Evolutionary conservation across 768 basidiomycete genomes (phyloP), one percentile per base, ranked within the genome.

Genomic region (Fomitopsis pulvina): DNA sequence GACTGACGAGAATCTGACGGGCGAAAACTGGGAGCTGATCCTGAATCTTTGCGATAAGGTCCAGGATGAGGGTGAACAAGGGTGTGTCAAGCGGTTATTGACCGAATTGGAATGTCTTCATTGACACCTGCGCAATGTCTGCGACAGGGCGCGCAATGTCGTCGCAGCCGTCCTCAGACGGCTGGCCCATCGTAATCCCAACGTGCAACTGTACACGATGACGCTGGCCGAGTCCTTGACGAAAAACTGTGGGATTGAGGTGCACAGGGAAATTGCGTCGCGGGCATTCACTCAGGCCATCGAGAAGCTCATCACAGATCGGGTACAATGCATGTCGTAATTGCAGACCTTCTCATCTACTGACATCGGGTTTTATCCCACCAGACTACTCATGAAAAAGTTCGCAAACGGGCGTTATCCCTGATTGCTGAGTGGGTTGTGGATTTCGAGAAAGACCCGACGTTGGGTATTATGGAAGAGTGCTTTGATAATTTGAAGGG

Each of bases 31-130:
- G 96, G 93, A 93, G 63, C 73, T 92, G 51, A 91, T 94, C 54
- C 64, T 97, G 43, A 92, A 88, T 59, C 68, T 98, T n/a, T 96
- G 93, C 59, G 96, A 99, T 72, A 96, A 96, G 68, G 93, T 99
- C 5, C 74, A 77, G 26, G 92, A 93, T 11, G 95, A 99, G 55
- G 87, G 90, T 2, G 81, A 85, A 62, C 68, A 77, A 41, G 94
- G 94, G 94, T 93, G 49, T 54, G 80, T 67, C 14, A n/a, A 46
- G 3, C 34, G 4, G 34, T 16, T 5, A 18, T 5, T 7, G 16
- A 16, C 30, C 14, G 34, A 4, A 4, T 37, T 34, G 8, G 32
- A 22, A 6, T 38, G 28, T 48, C 18, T 8, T 37, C 48, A 48
- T 22, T 28, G 10, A 21, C 29, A 28, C 26, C 24, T 12, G 21